Evolutionary conservation across 129 eudicot species (phyloP).

Genomic region (Tagetes erecta): DNA sequence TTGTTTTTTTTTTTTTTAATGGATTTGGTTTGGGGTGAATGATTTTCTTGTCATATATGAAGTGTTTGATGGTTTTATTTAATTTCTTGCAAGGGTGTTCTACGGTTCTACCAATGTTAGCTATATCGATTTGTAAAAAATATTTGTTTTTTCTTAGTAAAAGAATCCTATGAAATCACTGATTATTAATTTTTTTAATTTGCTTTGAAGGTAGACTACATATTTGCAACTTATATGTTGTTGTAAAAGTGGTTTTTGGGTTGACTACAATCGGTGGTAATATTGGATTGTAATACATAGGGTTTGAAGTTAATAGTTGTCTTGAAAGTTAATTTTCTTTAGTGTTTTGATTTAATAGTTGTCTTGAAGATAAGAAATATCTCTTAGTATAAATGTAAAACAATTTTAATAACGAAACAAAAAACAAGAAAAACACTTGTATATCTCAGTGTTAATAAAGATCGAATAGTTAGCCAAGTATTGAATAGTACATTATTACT

Average conservation of each 20-base stretch:
- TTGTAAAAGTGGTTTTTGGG: background rate
- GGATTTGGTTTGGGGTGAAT: constrained; percentile 26
- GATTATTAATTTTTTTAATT: background rate
- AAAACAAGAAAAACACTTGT: too few relatives aligned
- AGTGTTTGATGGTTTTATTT: background rate
- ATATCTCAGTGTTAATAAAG: too few relatives aligned
- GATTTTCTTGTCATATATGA: constrained; percentile 11
- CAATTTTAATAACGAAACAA: too few relatives aligned
- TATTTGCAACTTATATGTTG: background rate
- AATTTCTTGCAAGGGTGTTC: background rate
- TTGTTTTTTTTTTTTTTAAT: background rate
- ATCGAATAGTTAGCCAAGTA: too few relatives aligned
- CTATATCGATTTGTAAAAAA: background rate
- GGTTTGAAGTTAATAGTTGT: too few relatives aligned
- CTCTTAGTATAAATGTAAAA: too few relatives aligned
- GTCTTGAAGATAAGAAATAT: too few relatives aligned
- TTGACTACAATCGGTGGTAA: too few relatives aligned
- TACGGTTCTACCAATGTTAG: background rate
- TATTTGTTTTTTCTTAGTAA: background rate
- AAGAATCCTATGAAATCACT: background rate
- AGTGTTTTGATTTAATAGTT: too few relatives aligned
- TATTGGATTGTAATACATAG: too few relatives aligned
- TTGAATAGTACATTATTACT: too few relatives aligned
- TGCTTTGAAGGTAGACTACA: background rate
- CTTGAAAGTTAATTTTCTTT: too few relatives aligned